Evolutionary conservation across 2,329 filamentous ascomycete species (phyloP).

Genomic region (Fusarium camptoceras): DNA sequence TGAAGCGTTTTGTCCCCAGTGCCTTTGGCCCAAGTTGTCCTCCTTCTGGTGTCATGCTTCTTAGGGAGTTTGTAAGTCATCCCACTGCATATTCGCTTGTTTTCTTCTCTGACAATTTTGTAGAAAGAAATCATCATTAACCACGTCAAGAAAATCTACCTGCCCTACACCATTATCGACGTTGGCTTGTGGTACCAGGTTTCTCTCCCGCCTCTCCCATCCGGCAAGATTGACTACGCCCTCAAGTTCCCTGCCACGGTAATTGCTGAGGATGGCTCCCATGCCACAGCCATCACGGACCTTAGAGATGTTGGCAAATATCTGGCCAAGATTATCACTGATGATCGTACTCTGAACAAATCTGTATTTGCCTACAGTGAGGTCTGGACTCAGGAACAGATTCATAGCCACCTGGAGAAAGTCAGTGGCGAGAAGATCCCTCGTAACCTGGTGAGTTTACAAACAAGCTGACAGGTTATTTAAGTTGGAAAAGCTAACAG

Average conservation of each 20-base stretch:
- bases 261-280: constrained; percentile 60
- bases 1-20: constrained; percentile 36
- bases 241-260: constrained; percentile 50
- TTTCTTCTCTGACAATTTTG: background rate
- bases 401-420: constrained; percentile 59
- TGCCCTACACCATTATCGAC: constrained; percentile 69
- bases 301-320: constrained; percentile 65
- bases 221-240: constrained; percentile 47
- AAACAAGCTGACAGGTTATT: accelerated
- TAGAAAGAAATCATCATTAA: constrained; percentile 64
- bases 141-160: constrained; percentile 58
- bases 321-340: constrained; percentile 62
- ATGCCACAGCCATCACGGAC: constrained; percentile 59
- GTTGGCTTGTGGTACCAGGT: constrained; percentile 70
- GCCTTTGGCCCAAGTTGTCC: constrained; percentile 20
- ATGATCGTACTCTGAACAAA: constrained; percentile 65
- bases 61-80: constrained; percentile 23
- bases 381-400: constrained; percentile 58
- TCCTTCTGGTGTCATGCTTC: constrained; percentile 22
- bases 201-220: constrained; percentile 46
- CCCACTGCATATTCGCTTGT: accelerated
- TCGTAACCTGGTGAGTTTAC: constrained; percentile 22
- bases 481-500: background rate
- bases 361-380: constrained; percentile 63
- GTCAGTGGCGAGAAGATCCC: constrained; percentile 61